Percentiles rank a stretch among this genome's conserved stretches.
Conservation (phyloP, 176 grass and related monocot genomes). For the Hsuehochloa calcarea region DNA sequence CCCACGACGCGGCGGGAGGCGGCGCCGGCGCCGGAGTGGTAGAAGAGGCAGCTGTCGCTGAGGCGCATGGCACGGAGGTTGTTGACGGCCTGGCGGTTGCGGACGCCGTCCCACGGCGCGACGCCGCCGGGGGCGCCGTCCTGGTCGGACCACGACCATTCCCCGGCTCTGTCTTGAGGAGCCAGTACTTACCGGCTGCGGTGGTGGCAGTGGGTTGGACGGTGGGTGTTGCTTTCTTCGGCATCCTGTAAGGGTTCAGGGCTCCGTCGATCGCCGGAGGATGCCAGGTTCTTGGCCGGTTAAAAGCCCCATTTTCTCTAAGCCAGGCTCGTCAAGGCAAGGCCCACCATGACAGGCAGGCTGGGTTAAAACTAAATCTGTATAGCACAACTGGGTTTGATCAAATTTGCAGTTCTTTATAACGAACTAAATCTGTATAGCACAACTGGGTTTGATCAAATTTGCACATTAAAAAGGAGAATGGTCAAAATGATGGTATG, state of each 20-base stretch:
- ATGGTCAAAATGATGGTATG: neutral
- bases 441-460: neutral
- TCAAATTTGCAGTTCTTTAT: neutral
- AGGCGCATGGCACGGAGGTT: conserved; percentile 68
- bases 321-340: neutral
- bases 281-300: neutral
- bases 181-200: conserved; percentile 40
- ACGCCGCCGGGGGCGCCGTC: conserved; percentile 44
- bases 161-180: conserved; percentile 79
- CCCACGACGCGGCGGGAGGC: conserved; percentile 62
- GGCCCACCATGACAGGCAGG: neutral
- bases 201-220: neutral
- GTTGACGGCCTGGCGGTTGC: conserved; percentile 76
- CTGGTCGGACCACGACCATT: conserved; percentile 97
- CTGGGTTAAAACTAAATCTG: neutral
- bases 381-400: neutral
- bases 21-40: conserved; percentile 66
- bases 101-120: conserved; percentile 81
- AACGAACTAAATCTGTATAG: neutral
- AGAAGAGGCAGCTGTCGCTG: conserved; percentile 72
- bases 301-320: neutral
- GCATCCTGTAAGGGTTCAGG: conserved; percentile 26
- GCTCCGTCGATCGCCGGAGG: conserved; percentile 29
- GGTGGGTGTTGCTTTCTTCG: conserved; percentile 25
- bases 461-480: neutral